A percentile compares a stretch with the other conserved stretches of the same genome.
phyloP scores from a whole-genome alignment of 768 basidiomycete species.

The Auriscalpium microsporum region DNA sequence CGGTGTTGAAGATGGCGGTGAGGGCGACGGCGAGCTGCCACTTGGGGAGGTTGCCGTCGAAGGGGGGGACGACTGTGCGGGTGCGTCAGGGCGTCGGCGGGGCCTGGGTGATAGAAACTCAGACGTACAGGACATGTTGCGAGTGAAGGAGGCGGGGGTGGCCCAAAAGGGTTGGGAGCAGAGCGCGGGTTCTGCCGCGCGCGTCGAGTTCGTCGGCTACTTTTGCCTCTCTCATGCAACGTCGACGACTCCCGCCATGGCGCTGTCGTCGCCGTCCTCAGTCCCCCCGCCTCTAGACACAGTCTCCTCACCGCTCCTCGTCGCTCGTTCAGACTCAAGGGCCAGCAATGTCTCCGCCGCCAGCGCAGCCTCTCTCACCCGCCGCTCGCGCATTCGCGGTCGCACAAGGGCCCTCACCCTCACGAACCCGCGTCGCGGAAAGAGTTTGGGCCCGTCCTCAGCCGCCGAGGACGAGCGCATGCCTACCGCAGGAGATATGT shows the following conservation, averaged over 20 bases:
- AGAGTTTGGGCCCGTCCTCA: conserved; percentile 16
- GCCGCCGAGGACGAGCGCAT: conserved; percentile 7
- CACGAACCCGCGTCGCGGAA: conserved; percentile 18
- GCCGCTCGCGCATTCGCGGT: conserved; percentile 24
- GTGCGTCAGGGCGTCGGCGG: neutral
- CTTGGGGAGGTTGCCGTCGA: conserved; percentile 66
- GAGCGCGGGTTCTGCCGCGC: neutral
- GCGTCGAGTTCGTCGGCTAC: neutral
- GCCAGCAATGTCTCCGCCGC: conserved; percentile 20
- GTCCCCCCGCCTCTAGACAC: conserved; percentile 9
- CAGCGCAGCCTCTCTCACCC: conserved; percentile 20
- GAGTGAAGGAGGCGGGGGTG: neutral
- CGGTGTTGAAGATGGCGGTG: conserved; percentile 76
- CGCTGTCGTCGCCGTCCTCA: conserved; percentile 20
- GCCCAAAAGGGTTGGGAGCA: neutral
- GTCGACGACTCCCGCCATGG: conserved; percentile 21
- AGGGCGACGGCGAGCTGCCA: conserved; percentile 83
- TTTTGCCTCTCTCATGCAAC: conserved; percentile 11
- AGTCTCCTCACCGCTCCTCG: conserved; percentile 7
- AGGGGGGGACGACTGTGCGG: conserved; percentile 50
- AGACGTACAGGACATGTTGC: neutral
- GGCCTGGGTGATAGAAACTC: neutral
- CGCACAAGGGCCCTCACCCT: conserved; percentile 18
- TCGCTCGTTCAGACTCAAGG: conserved; percentile 23
- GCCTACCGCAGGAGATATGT: conserved; percentile 7